phyloP scores from a whole-genome alignment of 306 rosid species.

The Sphenostylis stenocarpa region DNA sequence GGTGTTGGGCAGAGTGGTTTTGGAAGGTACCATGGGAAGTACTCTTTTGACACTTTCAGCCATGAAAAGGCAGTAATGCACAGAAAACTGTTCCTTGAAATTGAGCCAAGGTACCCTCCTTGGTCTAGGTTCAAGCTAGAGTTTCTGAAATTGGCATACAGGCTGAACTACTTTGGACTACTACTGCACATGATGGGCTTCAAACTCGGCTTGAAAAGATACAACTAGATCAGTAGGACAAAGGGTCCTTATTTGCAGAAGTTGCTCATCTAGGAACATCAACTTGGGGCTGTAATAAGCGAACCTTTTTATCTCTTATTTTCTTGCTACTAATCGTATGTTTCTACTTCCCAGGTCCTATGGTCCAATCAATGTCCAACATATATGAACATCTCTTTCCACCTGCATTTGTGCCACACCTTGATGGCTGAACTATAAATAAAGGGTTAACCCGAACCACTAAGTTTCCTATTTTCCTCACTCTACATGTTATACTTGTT shows the following conservation, averaged over 20 bases:
- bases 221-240: slow-evolving; percentile 8
- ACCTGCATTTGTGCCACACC: no score
- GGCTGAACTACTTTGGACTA: slow-evolving; percentile 58
- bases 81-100: slow-evolving; percentile 59
- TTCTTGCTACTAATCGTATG: neutral
- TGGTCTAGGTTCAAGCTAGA: slow-evolving; percentile 71
- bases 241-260: neutral
- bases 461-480: no score
- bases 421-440: no score
- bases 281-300: neutral
- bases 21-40: slow-evolving; percentile 96
- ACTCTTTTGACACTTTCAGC: slow-evolving; percentile 82
- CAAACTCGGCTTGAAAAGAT: slow-evolving; percentile 54
- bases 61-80: slow-evolving; percentile 82
- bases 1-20: slow-evolving; percentile 73
- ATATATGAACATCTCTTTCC: no score
- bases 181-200: slow-evolving; percentile 52
- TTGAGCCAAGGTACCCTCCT: slow-evolving; percentile 89
- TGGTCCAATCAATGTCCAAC: no score
- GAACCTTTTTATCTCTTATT: neutral
- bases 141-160: slow-evolving; percentile 70
- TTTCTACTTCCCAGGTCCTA: no score
- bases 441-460: no score
- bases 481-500: no score
- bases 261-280: neutral